Evolutionary conservation across 2,329 filamentous ascomycete genomes (phyloP), one percentile per base, ranked within the genome.

Genomic region (Trichoderma brevicompactum): DNA sequence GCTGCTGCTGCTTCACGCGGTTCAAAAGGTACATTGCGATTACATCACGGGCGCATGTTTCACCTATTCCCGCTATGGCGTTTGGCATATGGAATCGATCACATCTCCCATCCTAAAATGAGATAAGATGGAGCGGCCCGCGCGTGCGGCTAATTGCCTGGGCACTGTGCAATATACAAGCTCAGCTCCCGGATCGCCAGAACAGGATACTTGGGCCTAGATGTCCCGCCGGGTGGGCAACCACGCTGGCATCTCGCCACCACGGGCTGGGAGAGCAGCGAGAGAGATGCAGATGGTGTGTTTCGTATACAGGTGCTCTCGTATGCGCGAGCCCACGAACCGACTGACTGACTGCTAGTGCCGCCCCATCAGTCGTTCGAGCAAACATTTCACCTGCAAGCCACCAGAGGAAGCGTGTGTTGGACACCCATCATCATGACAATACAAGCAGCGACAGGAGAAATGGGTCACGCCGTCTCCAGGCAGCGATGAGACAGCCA

Each of bases 91-190:
- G 43, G 44, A 65, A 65, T 65, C 63, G 63, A 65, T 65, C 63
- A 65, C 54, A 59, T 65, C 63, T 65, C 63, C 53, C 46, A 55
- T 53, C 40, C 49, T 54, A 54, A 38, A 53, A 63, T 63, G 59
- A 56, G 55, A 61, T 56, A 64, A 61, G 40, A 61, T 64, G 52
- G 52, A 58, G 52, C 61, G 65, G 65, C 52, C 65, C 52, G 65
- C 65, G 60, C 52, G 65, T 66, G 65, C 52, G 65, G 28, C 8
- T 64, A 58, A 54, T 17, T 53, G 41, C 52, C 23, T 52, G 28
- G 43, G 32, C 59, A 66, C 65, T 64, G 65, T 66, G 65, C 65
- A 15, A 56, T 61, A 40, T 66, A 66, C 65, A 66, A 49, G 40
- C 59, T 38, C 64, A 64, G 55, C 58, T 66, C 65, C 64, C 58